phyloP scores from a whole-genome alignment of 2,329 filamentous ascomycete species.

The Calycina marina region DNA sequence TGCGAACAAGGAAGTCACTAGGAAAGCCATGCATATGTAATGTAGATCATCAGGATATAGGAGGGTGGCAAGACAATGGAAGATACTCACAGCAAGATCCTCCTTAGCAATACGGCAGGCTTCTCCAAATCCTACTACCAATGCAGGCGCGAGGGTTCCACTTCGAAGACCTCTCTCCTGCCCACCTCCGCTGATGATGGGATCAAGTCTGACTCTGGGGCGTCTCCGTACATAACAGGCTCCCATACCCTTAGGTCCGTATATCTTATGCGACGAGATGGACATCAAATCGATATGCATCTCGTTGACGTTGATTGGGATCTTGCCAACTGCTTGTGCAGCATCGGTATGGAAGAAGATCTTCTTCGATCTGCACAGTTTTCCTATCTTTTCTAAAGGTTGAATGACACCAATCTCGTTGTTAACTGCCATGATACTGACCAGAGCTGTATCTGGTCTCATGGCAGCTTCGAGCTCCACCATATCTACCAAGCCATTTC shows the following conservation, averaged over 20 bases:
- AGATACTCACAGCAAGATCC: conserved; percentile 66
- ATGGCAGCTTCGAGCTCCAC: conserved; percentile 78
- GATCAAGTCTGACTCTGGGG: conserved; percentile 85
- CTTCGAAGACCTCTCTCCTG: conserved; percentile 92
- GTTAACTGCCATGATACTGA: conserved; percentile 98
- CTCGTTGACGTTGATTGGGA: conserved; percentile 88
- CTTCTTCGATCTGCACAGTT: conserved; percentile 80
- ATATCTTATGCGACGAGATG: conserved; percentile 97
- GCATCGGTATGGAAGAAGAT: conserved; percentile 97
- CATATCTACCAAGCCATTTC: conserved; percentile 73
- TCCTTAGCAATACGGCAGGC: conserved; percentile 83
- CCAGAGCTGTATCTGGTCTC: conserved; percentile 75
- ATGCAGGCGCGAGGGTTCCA: conserved; percentile 78
- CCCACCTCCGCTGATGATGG: conserved; percentile 89
- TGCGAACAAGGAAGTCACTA: conserved; percentile 40
- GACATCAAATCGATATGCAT: conserved; percentile 99
- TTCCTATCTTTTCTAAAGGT: conserved; percentile 83
- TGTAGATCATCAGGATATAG: conserved; percentile 62
- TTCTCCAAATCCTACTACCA: conserved; percentile 88
- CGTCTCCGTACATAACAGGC: conserved; percentile 90
- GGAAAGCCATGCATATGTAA: conserved; percentile 82
- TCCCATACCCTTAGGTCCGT: conserved; percentile 92
- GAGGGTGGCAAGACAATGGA: conserved; percentile 7
- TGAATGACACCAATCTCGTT: conserved; percentile 99
- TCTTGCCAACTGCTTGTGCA: conserved; percentile 97